Base-by-base conservation (phyloP, 768 basidiomycete genomes). In the Pisolithus marmoratus region DNA sequence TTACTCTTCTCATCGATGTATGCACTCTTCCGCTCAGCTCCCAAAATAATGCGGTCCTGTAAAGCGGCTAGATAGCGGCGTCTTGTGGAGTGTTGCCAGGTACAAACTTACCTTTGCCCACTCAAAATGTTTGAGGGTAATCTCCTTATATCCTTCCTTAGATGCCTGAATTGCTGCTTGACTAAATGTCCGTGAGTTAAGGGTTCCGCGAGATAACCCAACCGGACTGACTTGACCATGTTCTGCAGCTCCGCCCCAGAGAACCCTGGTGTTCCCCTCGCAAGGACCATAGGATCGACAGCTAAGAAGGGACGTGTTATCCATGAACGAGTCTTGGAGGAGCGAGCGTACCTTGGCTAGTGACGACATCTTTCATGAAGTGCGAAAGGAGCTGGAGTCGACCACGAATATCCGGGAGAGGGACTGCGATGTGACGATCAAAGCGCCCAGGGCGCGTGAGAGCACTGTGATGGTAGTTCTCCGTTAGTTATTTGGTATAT, bases 171-270 rank as follows among this genome's bases (percentile, higher is more conserved):
- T 90, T 4, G 96, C 96, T 14, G 96, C 96, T 75, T 90, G 81
- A 61, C 84, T 85, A 50, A 26, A 51, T 38, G 29, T 31, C 9
- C 19, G 43, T 60, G 19, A 62, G 47, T 15, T 4, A 3, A 12
- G 9, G 7, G 51, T 44, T 3, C 37, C 34, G 14, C 46, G 34
- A 27, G 36, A 52, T 37, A 38, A 48, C 37, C 26, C 20, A n/a
- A 20, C n/a, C 43, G n/a, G 37, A 75, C 83, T 61, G 58, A 91
- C 85, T 99, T 99, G 60, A 97, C 87, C 80, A 98, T 83, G 66
- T 98, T 98, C 66, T 98, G 91, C 36, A 98, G 67, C 71, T 98
- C 95, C 19, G 95, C 95, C 38, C 96, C 96, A 46, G 92, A 94
- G 73, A 99, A 96, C 2, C 95, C 95, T 8, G 94, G 83, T 12